Evolutionary conservation across 2,329 filamentous ascomycete genomes (phyloP), one percentile per base, ranked within the genome.

Genomic region (Botrytis cinerea): DNA sequence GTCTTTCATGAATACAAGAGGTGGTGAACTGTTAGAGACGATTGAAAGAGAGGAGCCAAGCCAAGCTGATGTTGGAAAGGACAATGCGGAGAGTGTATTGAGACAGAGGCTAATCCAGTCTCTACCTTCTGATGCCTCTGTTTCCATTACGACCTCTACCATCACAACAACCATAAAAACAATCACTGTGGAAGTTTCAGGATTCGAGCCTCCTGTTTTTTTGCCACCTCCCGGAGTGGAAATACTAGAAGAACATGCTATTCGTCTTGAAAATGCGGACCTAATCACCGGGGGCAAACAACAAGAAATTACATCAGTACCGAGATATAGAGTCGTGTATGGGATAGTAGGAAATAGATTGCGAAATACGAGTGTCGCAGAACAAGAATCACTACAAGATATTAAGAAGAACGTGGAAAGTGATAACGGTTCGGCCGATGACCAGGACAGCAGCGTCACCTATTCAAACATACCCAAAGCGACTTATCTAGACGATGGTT

Each of bases 141-240:
- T 91, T 9, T 87, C 87, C 14, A 88, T 91, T 54, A 87, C 86
- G 0, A 90, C 88, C 9, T 86, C 87, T 2, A 87, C 88, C 12
- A 86, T 86, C 4, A 88, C 88, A 0, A 86, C 85, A 1, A 90
- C 87, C 1, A 88, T 86, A 12, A 90, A 90, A 75, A 91, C 85
- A 22, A 89, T 91, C 77, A 90, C 89, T 0, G 88, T 91, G 4
- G 88, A 91, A 71, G 86, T 92, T 54, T 85, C 85, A 22, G 88
- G 88, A 0, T 83, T 85, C 7, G 82, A 85, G 32, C 83, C 85
- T 8, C 83, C 87, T 4, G 83, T 86, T 1, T 81, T 91, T 2
- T 83, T 86, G 1, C 86, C 88, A 2, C 86, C 89, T 0, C 86
- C 88, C 0, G 88, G 89, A 0, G 85, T 90, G 16, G 88, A 90